Conservation (phyloP, 371 early-diverging fungal genomes). For the Zopfochytrium polystomum region DNA sequence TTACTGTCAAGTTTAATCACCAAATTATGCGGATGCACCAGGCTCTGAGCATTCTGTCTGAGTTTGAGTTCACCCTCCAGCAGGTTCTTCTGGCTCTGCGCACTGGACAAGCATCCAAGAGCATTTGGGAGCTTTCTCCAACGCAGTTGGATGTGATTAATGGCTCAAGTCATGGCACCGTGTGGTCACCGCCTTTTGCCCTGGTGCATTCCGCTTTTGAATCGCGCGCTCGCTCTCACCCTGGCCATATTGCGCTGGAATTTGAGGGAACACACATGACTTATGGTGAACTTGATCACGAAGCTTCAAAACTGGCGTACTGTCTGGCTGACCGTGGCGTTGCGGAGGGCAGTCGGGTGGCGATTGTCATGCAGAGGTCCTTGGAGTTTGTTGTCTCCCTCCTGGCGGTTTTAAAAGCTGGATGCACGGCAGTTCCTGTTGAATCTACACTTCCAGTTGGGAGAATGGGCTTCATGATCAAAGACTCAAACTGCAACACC, state of each 20-base stretch:
- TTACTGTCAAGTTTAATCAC: neutral
- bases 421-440: conserved; percentile 37
- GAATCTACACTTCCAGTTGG: conserved; percentile 22
- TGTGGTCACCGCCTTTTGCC: neutral
- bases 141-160: conserved; percentile 2
- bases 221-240: neutral
- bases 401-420: conserved; percentile 35
- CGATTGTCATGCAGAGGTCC: conserved; percentile 15
- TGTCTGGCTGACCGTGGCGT: neutral
- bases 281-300: conserved; percentile 11
- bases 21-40: neutral
- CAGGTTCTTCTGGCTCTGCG: neutral
- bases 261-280: neutral
- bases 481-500: no score
- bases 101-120: neutral
- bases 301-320: conserved; percentile 7
- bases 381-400: conserved; percentile 21
- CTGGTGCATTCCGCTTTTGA: conserved; percentile 8
- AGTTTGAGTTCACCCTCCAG: neutral
- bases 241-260: conserved; percentile 11
- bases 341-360: conserved; percentile 9
- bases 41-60: conserved; percentile 1
- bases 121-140: conserved; percentile 2
- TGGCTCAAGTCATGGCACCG: neutral
- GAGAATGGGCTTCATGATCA: conserved; percentile 19